Base-by-base conservation (phyloP, 345 rosid genomes). In the Syzygium aqueum region DNA sequence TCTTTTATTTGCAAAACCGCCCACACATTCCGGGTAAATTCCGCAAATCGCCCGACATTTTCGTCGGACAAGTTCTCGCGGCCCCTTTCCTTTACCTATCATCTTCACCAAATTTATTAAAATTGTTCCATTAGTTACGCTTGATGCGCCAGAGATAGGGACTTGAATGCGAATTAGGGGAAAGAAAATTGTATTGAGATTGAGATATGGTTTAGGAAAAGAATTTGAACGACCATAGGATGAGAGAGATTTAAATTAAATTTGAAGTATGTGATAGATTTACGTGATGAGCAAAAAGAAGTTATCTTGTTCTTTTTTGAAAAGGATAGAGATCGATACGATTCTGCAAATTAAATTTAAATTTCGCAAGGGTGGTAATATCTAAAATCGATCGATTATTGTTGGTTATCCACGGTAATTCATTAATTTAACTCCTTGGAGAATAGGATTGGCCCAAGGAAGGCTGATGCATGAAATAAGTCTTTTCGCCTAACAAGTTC, bases 121-220 rank as follows among this genome's bases (percentile, higher is more conserved):
- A 40, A 37, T 73, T 73, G 25, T 19, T 73, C 49, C 49, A 13
- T 73, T 73, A 73, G 27, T 37, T 73, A 5, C 17, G 46, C 77
- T 0, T 19, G 80, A 33, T 67, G 80, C 49, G 2, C 43, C 19
- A 23, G 49, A 33, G 80, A 73, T 73, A 22, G 63, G 43, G 28
- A 19, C 43, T 33, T 0, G 78, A 67, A 33, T 1, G 3, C 1
- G 11, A 33, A 17, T 4, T 0, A 17, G 2, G 78, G 46, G 6
- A 0, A 17, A 67, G 5, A 67, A 67, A 67, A 4, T 59, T 17
- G 12, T 33, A 16, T 7, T 23, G 49, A 4, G 4, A 73, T 73
- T 5, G 46, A 67, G 33, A 73, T 0, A 14, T 1, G 2, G 3
- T 73, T 73, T 0, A 9, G 1, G 14, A 9, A 17, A 30, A 4